phyloP scores from a whole-genome alignment of 805 yeast species.

The Kodamaea laetipori region DNA sequence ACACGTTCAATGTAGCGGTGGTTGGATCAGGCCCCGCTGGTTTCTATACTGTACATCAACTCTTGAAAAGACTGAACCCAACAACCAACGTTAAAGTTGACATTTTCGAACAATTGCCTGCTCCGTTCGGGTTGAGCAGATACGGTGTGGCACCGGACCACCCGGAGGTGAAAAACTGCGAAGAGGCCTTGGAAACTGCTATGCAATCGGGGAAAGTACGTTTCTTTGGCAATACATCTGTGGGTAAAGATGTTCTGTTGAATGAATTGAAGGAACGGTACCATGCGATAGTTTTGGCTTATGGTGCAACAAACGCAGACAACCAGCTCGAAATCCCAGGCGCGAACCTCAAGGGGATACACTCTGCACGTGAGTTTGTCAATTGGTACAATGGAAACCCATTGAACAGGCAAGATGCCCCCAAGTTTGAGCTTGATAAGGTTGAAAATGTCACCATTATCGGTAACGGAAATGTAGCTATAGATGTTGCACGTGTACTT shows the following conservation, averaged over 20 bases:
- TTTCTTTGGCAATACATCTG: constrained; percentile 69
- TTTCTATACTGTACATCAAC: constrained; percentile 80
- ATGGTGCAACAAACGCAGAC: constrained; percentile 70
- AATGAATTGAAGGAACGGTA: constrained; percentile 53
- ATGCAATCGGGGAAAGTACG: constrained; percentile 34
- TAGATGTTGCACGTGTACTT: constrained; percentile 83
- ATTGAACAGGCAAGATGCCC: not conserved
- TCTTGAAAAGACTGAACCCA: constrained; percentile 49
- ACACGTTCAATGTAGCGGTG: constrained; percentile 57
- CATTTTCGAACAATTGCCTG: constrained; percentile 80
- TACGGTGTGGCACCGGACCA: constrained; percentile 99
- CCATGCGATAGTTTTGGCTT: constrained; percentile 75
- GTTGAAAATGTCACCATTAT: constrained; percentile 72
- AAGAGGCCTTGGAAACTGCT: constrained; percentile 66
- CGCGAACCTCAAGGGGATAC: constrained; percentile 61
- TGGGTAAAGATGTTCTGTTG: constrained; percentile 66
- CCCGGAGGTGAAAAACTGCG: constrained; percentile 89
- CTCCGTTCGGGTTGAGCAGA: constrained; percentile 88
- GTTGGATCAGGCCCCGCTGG: constrained; percentile 98
- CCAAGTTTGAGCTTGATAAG: constrained; percentile 40
- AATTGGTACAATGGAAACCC: constrained; percentile 98
- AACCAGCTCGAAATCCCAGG: constrained; percentile 64
- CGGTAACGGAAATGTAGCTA: constrained; percentile 97
- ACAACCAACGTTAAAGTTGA: constrained; percentile 50
- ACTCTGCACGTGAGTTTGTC: constrained; percentile 83